Base-by-base conservation (phyloP, 2,329 filamentous ascomycete genomes). In the Alternaria alternata region DNA sequence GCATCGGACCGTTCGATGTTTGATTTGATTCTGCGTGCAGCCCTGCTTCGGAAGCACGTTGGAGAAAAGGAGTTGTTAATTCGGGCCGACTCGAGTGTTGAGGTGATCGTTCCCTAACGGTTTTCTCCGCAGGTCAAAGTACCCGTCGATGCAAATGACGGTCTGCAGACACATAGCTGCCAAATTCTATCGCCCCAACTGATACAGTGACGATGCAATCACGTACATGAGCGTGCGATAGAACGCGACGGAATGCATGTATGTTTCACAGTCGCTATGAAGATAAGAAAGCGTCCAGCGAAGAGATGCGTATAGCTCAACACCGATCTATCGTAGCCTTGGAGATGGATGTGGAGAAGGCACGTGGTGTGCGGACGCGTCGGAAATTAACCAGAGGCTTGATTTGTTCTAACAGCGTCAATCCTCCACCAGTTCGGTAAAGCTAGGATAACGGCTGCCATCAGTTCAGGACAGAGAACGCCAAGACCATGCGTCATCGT, bases 371-470 rank as follows among this genome's bases (percentile, higher is more conserved):
- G 46, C 30, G 22, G 32, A 38, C 46, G 46, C 32, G 46, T 38
- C 46, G 46, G 46, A 22, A 49, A 49, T 36, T 49, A 24, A 11
- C 14, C 34, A 36, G 1, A n/a, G 3, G 7, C 46, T 24, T 20
- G 11, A 49, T 49, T 49, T n/a, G 30, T 38, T 7, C 30, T 11
- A 36, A n/a, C 12, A 38, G 14, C 46, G 46, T 7, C 7, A 36
- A 49, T 49, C 46, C 46, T 38, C 46, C 32, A 49, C 46, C 32
- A 49, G 46, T 38, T 49, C 8, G 46, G 46, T n/a, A 36, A 49
- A 49, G 46, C 30, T 3, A 49, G 30, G 14, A 24, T 49, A 34
- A 49, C 20, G 46, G 20, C 32, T 20, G 46, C n/a, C 46, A 24
- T 22, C 18, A 22, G 7, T 30, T 36, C 20, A 48, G 18, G n/a